A percentile compares a stretch with the other conserved stretches of the same genome.
phyloP scores from a whole-genome alignment of 495 filamentous ascomycete genomes.

The Parathielavia hyrcaniae region DNA sequence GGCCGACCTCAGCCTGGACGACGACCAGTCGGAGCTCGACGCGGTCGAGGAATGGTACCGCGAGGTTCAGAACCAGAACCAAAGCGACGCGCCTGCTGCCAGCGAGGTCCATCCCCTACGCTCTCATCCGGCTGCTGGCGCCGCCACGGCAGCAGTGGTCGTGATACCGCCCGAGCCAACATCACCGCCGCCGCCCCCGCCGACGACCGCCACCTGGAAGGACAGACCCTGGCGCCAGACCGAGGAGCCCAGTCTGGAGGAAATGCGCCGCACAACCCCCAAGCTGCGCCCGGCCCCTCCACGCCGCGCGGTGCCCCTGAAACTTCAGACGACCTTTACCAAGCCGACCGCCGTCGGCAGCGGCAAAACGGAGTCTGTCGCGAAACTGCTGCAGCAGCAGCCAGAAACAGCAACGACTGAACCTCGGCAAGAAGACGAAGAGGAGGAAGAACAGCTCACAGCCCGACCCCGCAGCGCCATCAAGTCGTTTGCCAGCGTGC shows the following conservation, averaged over 20 bases:
- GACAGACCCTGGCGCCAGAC: background rate
- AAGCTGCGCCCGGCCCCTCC: constrained; percentile 20
- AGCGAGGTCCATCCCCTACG: constrained; percentile 7
- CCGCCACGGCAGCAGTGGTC: background rate
- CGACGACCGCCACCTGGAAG: constrained; percentile 1
- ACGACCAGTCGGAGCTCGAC: constrained; percentile 25
- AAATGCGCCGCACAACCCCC: constrained; percentile 25
- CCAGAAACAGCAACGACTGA: background rate
- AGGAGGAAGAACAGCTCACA: constrained; percentile 35
- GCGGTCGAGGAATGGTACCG: constrained; percentile 35
- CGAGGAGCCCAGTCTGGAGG: constrained; percentile 6
- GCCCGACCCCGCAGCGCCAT: constrained; percentile 32
- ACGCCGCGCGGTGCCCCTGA: constrained; percentile 28
- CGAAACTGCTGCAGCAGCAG: background rate
- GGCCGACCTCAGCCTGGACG: constrained; percentile 9
- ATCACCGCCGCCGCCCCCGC: background rate
- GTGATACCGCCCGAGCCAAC: constrained; percentile 5
- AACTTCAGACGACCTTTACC: constrained; percentile 38
- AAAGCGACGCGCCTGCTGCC: constrained; percentile 7
- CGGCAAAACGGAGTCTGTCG: background rate
- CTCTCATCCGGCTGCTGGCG: constrained; percentile 3
- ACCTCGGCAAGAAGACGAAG: constrained; percentile 17
- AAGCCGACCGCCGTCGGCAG: background rate
- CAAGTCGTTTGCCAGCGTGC: constrained; percentile 8
- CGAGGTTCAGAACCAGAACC: constrained; percentile 22